Base-by-base conservation (phyloP, 23 red algal species). In the Porphyridium purpureum region DNA sequence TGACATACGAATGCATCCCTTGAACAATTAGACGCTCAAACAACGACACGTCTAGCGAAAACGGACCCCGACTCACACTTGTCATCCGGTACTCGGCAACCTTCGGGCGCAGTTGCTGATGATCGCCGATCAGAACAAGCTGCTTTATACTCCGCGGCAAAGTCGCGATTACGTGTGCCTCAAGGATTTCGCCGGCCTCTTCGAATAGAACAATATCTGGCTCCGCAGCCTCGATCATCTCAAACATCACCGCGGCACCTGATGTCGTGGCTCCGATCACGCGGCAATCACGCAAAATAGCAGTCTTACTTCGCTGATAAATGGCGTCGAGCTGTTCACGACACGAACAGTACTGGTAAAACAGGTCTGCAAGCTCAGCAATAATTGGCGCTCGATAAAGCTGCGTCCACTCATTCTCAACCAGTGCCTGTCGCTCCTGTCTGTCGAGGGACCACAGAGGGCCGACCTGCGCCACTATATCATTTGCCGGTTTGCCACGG, bases 1-100 rank as follows among this genome's bases (percentile, higher is more conserved):
- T 15, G 8, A 65, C 33, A 36, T 48, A 21, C 3, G 33, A 25
- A 24, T 7, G 28, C 17, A 31, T 2, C 25, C 25, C 21, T 0
- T 36, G 22, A 1, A 24, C 35, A 5, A 31, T 60, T 9, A 78
- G 55, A 11, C 72, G 34, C 27, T 78, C 72, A 57, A 78, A 78
- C 47, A 78, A 44, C 26, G 72, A 78, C n/a, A 78, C 64, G 42
- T 78, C 72, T 29, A 78, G 31, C 11, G 28, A 51, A 33, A 66
- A 56, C 0, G 47, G 8, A 7, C 25, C 8, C 14, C 31, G 15
- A 27, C 42, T 42, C 27, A 40, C 72, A 4, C 5, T 19, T 31
- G 34, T 47, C 7, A 78, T n/a, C 1, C 31, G 21, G 59, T 54
- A 78, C 22, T 50, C 50, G 3, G 31, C 21, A 20, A 55, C 14